Evolutionary conservation across 73 alveolate species (phyloP).

Genomic region (Vitrella brassicaformis): DNA sequence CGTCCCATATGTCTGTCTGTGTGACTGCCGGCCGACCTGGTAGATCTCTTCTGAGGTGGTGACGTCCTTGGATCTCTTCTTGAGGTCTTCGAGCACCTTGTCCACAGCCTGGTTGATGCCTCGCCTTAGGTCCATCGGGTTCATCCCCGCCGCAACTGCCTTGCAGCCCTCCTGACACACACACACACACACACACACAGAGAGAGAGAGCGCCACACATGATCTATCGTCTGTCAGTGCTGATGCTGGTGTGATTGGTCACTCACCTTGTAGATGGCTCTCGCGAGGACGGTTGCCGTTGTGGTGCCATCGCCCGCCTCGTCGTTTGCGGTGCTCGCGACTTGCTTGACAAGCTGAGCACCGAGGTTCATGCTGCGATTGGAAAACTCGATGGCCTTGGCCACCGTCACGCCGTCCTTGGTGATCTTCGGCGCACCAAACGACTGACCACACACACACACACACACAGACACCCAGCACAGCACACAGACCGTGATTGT

Average conservation of each 20-base stretch:
- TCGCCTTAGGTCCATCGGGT: constrained; percentile 94
- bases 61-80: constrained; percentile 29
- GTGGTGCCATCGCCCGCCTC: constrained; percentile 99
- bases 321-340: constrained; percentile 82
- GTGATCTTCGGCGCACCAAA: constrained; percentile 75
- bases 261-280: constrained; percentile 46
- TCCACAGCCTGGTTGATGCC: constrained; percentile 91
- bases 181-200: too few relatives aligned
- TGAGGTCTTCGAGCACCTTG: constrained; percentile 61
- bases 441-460: constrained; percentile 39
- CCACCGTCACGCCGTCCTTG: constrained; percentile 83
- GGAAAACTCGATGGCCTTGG: constrained; percentile 63
- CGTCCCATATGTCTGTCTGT: background rate
- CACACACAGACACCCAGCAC: constrained; percentile 17
- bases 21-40: constrained; percentile 8
- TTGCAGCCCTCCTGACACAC: constrained; percentile 43
- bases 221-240: too few relatives aligned
- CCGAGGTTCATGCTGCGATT: constrained; percentile 68
- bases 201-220: too few relatives aligned
- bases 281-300: constrained; percentile 91
- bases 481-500: constrained; percentile 25
- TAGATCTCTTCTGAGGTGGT: constrained; percentile 51
- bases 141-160: constrained; percentile 93
- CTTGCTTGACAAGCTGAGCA: constrained; percentile 69
- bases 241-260: too few relatives aligned